Base-by-base conservation (phyloP, 1,139 yeast species). In the Sugiyamaella novakii region DNA sequence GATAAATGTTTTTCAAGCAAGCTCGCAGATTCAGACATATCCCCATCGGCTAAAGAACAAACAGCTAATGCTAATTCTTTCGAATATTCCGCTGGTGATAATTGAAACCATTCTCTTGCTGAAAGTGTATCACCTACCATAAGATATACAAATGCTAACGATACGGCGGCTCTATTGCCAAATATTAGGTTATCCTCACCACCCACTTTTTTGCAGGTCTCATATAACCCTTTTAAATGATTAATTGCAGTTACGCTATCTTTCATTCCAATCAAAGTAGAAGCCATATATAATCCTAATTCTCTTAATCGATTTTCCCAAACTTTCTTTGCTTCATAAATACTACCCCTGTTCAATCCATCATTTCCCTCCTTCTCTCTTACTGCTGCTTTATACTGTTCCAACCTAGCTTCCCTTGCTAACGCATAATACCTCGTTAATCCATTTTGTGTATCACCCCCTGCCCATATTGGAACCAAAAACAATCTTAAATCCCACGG, bases 161-260 rank as follows among this genome's bases (percentile, higher is more conserved):
- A 53, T 21, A 56, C 49, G 3, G 59, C 55, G 3, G 54, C 59
- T 29, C 48, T 49, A 11, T 46, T 34, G 7, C 50, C 39, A 41
- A 58, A 60, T 18, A 40, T 40, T 2, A 34, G 28, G 12, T 52
- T 50, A 2, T 48, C 54, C 14, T 43, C 47, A 2, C 27, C 42
- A 3, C 50, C 47, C 7, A 41, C 39, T 12, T 42, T 22, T 10
- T 39, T 39, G 2, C 52, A 42, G 5, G 62, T 53, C 3, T 43
- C 38, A 41, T 61, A 58, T 42, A 67, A 55, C 2, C 59, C 48
- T 11, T 52, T 47, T 28, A 67, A 52, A 44, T 66, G 67, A 8
- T 61, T 59, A 11, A 65, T 48, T 1, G 71, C 72, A 1, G 71
- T 57, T 6, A 55, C 45, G 38, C 56, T 59, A 47, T 69, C 73